Conservation (phyloP, 192 early-diverging fungal genomes). For the Linnemannia exigua region DNA sequence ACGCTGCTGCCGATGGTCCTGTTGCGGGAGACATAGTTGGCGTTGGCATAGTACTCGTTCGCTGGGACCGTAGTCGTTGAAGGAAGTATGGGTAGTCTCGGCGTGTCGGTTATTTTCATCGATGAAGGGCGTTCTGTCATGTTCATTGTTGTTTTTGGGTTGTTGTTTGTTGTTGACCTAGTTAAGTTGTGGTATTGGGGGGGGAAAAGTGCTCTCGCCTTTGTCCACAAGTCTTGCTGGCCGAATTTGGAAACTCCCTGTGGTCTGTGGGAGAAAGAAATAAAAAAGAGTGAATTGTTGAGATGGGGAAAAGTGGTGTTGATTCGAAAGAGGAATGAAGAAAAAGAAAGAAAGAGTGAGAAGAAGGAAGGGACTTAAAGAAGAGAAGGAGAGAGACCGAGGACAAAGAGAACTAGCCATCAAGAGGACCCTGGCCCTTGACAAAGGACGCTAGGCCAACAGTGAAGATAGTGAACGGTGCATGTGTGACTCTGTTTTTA, state of each 20-base stretch:
- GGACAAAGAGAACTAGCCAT: background rate
- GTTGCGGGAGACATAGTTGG: slow-evolving; percentile 44
- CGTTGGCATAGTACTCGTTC: slow-evolving; percentile 45
- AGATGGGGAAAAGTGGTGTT: background rate
- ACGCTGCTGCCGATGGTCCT: slow-evolving; percentile 27
- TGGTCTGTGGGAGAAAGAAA: slow-evolving; percentile 3
- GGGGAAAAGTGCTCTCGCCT: too few relatives aligned
- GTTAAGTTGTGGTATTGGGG: too few relatives aligned
- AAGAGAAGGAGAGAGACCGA: background rate
- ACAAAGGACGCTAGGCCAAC: background rate
- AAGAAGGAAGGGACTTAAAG: background rate
- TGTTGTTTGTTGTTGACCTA: background rate
- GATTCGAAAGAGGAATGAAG: background rate
- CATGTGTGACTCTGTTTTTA: background rate
- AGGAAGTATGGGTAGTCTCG: background rate
- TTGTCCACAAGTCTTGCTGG: background rate
- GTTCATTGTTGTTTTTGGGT: slow-evolving; percentile 23
- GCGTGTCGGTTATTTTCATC: slow-evolving; percentile 18
- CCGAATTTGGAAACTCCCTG: background rate
- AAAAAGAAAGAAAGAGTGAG: background rate
- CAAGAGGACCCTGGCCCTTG: background rate
- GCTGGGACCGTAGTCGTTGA: slow-evolving; percentile 20
- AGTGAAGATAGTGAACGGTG: background rate
- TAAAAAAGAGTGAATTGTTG: background rate
- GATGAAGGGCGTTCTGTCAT: slow-evolving; percentile 26